Evolutionary conservation across 116 monocot species (phyloP), one percentile per base, ranked within the genome.

Genomic region (Zostera marina): DNA sequence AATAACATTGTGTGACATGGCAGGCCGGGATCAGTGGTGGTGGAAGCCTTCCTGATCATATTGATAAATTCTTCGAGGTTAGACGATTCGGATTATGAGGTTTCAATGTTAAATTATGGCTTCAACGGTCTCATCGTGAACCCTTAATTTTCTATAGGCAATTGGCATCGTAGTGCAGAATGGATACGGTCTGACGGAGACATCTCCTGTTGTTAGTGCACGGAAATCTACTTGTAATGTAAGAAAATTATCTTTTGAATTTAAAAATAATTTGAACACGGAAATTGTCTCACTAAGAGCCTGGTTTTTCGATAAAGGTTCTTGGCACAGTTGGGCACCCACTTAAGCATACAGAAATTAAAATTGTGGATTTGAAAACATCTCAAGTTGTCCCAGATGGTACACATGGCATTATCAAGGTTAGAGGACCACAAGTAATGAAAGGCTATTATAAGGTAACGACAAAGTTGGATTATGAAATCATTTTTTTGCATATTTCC

Each of bases 21-120:
- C 75, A 88, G 94, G 94, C 94, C 77, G 88, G 84, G 62, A 75
- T 94, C 42, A 88, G 94, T 74, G 88, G 88, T 22, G 94, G 94
- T 61, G 94, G 84, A 55, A 81, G 94, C 72, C 59, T 94, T 51
- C 79, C 84, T 1, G 44, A 66, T 65, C 62, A 81, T 65, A 71
- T 94, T 44, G 94, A 94, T 63, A 84, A 63, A 54, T 88, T 94
- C 73, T 94, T 88, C 71, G 94, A 94, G 88, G 94, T 94, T 47
- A 23, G 63, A 41, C 17, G 11, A 52, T 41, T 20, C 14, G 8
- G 21, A 43, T 21, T 32, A 32, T 32, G 32, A 32, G 5, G 32
- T 41, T 48, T 47, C 32, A 23, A 15, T 13, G 12, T 47, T 32
- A 25, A 14, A 62, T 14, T 48, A 46, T 10, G 16, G 5, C 41